phyloP scores from a whole-genome alignment of 2,329 filamentous ascomycete species.

The Fusarium mundagurra region DNA sequence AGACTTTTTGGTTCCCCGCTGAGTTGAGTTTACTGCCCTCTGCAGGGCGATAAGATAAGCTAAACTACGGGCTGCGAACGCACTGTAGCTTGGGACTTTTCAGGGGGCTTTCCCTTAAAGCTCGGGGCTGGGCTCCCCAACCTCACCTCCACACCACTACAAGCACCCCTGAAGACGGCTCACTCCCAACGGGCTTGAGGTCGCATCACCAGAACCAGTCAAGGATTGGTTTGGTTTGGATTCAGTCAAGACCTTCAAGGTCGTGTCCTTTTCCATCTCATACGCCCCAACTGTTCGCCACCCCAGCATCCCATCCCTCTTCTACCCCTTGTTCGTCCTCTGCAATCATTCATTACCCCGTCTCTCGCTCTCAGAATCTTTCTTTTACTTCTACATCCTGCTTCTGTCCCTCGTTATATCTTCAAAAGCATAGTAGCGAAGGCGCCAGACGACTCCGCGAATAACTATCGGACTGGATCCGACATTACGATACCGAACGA shows the following conservation, averaged over 20 bases:
- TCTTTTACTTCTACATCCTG: neutral
- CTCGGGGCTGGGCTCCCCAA: slow-evolving; percentile 25
- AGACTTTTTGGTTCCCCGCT: neutral
- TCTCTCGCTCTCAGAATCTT: slow-evolving; percentile 31
- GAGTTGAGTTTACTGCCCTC: slow-evolving; percentile 2
- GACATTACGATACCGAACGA: slow-evolving; percentile 18
- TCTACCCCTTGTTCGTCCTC: slow-evolving; percentile 33
- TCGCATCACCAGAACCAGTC: slow-evolving; percentile 21
- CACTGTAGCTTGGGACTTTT: slow-evolving; percentile 25
- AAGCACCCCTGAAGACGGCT: slow-evolving; percentile 18
- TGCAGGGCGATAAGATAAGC: slow-evolving; percentile 37
- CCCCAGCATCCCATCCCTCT: slow-evolving; percentile 35
- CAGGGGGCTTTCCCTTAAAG: slow-evolving; percentile 19
- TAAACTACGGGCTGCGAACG: slow-evolving; percentile 8
- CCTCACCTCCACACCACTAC: slow-evolving; percentile 33
- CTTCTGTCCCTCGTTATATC: slow-evolving; percentile 18
- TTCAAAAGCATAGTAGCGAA: slow-evolving; percentile 12
- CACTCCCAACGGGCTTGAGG: slow-evolving; percentile 17
- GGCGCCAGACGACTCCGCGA: slow-evolving; percentile 24
- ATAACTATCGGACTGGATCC: slow-evolving; percentile 40
- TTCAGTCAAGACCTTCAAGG: slow-evolving; percentile 7
- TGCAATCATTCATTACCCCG: slow-evolving; percentile 41
- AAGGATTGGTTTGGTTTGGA: neutral
- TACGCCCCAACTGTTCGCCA: slow-evolving; percentile 41
- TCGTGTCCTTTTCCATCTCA: slow-evolving; percentile 26